Conservation (phyloP, 768 basidiomycete species). For the Russula griseocarnosa region DNA sequence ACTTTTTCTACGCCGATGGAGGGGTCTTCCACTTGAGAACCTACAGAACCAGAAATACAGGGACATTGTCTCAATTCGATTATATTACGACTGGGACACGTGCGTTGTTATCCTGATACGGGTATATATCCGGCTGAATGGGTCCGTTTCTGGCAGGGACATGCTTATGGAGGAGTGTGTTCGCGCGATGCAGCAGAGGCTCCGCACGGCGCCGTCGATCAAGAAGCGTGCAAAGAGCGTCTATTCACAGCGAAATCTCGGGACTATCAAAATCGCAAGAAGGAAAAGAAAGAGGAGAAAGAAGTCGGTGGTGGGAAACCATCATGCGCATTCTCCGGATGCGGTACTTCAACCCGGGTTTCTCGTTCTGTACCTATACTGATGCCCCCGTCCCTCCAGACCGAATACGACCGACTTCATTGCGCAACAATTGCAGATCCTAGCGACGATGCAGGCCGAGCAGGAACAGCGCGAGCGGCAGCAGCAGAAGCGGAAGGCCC, state of each 20-base stretch:
- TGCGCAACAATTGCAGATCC: slow-evolving; percentile 78
- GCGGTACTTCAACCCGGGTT: slow-evolving; percentile 52
- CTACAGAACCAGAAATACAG: slow-evolving; percentile 95
- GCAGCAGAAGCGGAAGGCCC: slow-evolving; percentile 53
- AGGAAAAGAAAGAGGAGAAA: slow-evolving; percentile 82
- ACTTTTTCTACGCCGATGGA: slow-evolving; percentile 93
- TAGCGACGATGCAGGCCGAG: slow-evolving; percentile 77
- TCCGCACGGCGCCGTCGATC: slow-evolving; percentile 67
- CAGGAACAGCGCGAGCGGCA: slow-evolving; percentile 70
- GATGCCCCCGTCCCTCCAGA: slow-evolving; percentile 39
- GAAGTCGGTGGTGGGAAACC: slow-evolving; percentile 76
- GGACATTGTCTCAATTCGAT: slow-evolving; percentile 80
- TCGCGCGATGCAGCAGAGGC: slow-evolving; percentile 85
- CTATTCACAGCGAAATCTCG: slow-evolving; percentile 87
- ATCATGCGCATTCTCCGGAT: slow-evolving; percentile 94
- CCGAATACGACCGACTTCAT: slow-evolving; percentile 83
- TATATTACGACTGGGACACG: slow-evolving; percentile 98
- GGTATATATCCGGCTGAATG: slow-evolving; percentile 14
- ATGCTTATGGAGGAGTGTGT: slow-evolving; percentile 93
- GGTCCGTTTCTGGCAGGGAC: slow-evolving; percentile 47
- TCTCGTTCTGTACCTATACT: background rate
- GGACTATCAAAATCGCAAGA: slow-evolving; percentile 94
- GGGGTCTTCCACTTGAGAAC: slow-evolving; percentile 85
- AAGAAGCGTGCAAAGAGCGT: slow-evolving; percentile 93
- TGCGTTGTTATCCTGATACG: slow-evolving; percentile 38